Base-by-base conservation (phyloP, 2,329 filamentous ascomycete genomes). In the Dactylellina drechsleri region DNA sequence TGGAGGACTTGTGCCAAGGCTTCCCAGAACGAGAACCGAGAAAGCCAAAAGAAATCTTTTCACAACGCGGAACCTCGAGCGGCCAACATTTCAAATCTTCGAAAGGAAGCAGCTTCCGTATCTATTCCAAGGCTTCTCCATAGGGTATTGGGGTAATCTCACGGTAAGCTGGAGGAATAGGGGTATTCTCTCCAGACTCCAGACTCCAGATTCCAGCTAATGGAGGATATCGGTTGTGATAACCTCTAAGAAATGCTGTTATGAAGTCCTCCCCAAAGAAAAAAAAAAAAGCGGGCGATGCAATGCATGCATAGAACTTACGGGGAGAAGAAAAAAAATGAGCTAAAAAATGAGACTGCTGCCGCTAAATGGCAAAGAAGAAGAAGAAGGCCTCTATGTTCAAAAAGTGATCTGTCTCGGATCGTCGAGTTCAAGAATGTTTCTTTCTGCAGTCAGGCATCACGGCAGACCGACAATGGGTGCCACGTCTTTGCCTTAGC, bases 401-500 rank as follows among this genome's bases (percentile, higher is more conserved):
- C 67, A 66, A 65, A 61, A 23, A 45, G 15, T 45, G 36, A 31
- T 45, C 23, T 60, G 67, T 64, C 59, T 65, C 59, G 61, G 31
- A 57, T 50, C 56, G 47, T 52, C 54, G 47, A 47, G 43, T 18
- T 47, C 31, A 36, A 36, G 31, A 36, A 36, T 36, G 31, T 5
- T 36, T 36, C 31, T 36, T 36, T 36, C 31, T 36, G 31, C 31
- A 8, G 6, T 10, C 31, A 10, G 31, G 31, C 31, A 36, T 36
- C 31, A 36, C 10, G 31, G 31, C 31, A 36, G 31, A 36, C 31
- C 6, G 31, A 36, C 31, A 36, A 5, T 36, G 26, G 41, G 45
- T 74, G 70, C 70, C 70, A 74, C 70, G 70, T 74, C 70, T 74
- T 56, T 28, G 56, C 61, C 57, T 41, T 60, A 59, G 50, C 36